Evolutionary conservation across 2,329 filamentous ascomycete genomes (phyloP), one percentile per base, ranked within the genome.

Genomic region (Aspergillus quadrilineatus): DNA sequence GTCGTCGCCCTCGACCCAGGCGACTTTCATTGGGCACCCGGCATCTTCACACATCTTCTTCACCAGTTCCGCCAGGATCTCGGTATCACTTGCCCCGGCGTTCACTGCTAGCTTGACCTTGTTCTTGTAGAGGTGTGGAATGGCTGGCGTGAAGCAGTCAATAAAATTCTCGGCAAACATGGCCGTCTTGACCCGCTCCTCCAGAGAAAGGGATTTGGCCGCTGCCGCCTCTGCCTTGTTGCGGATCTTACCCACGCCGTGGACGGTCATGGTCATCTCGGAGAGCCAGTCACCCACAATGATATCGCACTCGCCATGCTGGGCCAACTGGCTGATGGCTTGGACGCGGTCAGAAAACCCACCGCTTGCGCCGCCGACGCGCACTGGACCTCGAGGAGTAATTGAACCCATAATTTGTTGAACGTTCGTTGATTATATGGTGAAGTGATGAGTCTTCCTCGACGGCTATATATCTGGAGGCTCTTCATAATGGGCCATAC

Each of bases 201-300:
- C 43, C 8, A 46, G 8, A 2, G 43, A 32, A 8, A 46, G 43
- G 2, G 43, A 32, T 10, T 36, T 36, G 6, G 30, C 30, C 9
- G 34, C 6, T 8, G 26, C 28, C 9, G 43, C 28, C n/a, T 30
- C 26, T n/a, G 22, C 14, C 28, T 46, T 46, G 17, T 46, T 46
- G 43, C 43, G 43, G 4, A n/a, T 28, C 15, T 46, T 46, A 12
- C 43, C 43, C 10, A 15, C 43, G 14, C 43, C 43, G 28, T 46
- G 43, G 4, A 46, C 43, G 10, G 43, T 46, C 43, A 65, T 65
- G 37, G 55, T 61, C 26, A 61, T 49, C 50, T 69, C 69, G 5
- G 72, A 72, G 3, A 75, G 65, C 59, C 73, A 75, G 54, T 75
- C 72, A 6, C 71, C 73, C 1, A 62, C 53, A 17, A 65, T 65